Conservation (phyloP, 305 asterid species). For the Fraxinus velutina region DNA sequence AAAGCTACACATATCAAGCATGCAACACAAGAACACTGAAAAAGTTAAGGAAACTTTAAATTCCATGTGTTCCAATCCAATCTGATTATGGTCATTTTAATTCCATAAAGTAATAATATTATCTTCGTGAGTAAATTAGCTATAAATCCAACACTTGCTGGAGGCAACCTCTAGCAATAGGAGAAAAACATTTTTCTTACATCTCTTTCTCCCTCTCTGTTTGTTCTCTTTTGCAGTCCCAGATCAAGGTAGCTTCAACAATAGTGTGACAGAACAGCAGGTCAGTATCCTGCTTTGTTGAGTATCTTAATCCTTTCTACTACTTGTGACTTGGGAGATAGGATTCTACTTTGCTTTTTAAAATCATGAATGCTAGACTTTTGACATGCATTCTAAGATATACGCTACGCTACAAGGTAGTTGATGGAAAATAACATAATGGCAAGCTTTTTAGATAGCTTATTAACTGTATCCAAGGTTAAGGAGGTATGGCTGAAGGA, state of each 20-base stretch:
- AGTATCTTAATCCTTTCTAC: neutral
- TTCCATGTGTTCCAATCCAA: neutral
- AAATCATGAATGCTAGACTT: slow-evolving; percentile 6
- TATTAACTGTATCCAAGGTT: neutral
- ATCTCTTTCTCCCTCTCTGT: slow-evolving; percentile 17
- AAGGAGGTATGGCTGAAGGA: neutral
- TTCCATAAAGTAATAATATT: neutral
- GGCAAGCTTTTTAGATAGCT: slow-evolving; percentile 4
- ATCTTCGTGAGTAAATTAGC: neutral
- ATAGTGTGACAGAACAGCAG: slow-evolving; percentile 74
- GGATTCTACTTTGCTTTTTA: slow-evolving; percentile 12
- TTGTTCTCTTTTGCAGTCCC: slow-evolving; percentile 35
- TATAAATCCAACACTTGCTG: neutral
- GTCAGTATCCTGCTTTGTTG: slow-evolving; percentile 31
- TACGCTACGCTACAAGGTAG: neutral
- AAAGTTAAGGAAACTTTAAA: neutral
- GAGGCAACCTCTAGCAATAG: neutral
- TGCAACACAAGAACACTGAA: neutral
- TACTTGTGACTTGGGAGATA: neutral
- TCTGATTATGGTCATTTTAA: neutral
- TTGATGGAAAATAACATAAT: neutral
- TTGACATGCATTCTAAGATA: slow-evolving; percentile 4
- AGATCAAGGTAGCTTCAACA: slow-evolving; percentile 77
- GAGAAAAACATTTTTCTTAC: slow-evolving; percentile 5
- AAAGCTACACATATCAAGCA: neutral